Conservation (phyloP, 768 basidiomycete species). For the Boletus rufocinnamomeus region DNA sequence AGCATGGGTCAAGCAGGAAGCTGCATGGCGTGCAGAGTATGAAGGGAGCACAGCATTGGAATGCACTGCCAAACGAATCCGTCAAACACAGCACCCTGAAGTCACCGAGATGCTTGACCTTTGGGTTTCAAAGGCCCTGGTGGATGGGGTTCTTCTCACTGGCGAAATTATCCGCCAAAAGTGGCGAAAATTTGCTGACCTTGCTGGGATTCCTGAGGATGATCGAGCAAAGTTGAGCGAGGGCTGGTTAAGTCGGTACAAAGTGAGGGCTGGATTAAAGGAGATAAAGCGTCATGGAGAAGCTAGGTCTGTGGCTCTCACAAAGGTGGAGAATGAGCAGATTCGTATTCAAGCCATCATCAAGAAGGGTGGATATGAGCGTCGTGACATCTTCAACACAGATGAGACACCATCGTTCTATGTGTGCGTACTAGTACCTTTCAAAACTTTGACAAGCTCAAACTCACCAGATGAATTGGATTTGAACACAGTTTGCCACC, state of each 20-base stretch:
- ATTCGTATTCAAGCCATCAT: background rate
- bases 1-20: background rate
- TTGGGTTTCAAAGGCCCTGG: too few relatives aligned
- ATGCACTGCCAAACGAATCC: background rate
- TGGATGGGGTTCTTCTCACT: too few relatives aligned
- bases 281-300: background rate
- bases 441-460: too few relatives aligned
- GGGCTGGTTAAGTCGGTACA: slow-evolving; percentile 27
- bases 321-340: background rate
- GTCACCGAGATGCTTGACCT: background rate
- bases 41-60: too few relatives aligned
- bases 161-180: background rate
- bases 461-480: too few relatives aligned
- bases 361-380: too few relatives aligned
- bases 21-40: background rate
- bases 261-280: background rate
- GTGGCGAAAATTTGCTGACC: slow-evolving; percentile 14
- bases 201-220: slow-evolving; percentile 33
- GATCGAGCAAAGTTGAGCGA: slow-evolving; percentile 36
- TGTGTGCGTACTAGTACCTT: too few relatives aligned
- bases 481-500: slow-evolving; percentile 2
- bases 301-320: background rate
- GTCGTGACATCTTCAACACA: too few relatives aligned
- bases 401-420: too few relatives aligned
- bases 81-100: background rate